phyloP scores from a whole-genome alignment of 2,329 filamentous ascomycete genomes.

The Drechslerella dactyloides region DNA sequence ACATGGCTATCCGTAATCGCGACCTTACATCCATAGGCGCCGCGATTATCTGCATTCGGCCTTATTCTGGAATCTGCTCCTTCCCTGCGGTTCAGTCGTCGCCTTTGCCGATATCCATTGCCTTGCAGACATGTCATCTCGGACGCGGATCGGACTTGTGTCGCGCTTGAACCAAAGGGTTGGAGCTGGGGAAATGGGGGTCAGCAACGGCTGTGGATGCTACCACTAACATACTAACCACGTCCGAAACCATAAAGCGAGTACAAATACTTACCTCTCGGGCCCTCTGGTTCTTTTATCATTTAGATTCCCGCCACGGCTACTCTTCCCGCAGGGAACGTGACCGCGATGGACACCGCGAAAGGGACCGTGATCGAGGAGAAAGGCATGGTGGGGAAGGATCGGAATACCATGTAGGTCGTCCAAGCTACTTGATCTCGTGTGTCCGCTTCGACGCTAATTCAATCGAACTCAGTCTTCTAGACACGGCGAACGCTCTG shows the following conservation, averaged over 20 bases:
- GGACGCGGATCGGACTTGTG: constrained; percentile 2
- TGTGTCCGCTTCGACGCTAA: background rate
- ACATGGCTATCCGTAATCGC: constrained; percentile 34
- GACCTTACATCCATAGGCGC: constrained; percentile 35
- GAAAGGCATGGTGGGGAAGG: constrained; percentile 36
- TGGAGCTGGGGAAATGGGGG: background rate
- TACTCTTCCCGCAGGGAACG: constrained; percentile 49
- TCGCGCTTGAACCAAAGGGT: background rate
- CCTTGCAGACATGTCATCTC: constrained; percentile 6
- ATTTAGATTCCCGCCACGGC: constrained; percentile 50
- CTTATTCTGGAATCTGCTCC: constrained; percentile 38
- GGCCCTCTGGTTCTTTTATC: constrained; percentile 37
- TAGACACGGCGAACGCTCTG: constrained; percentile 52
- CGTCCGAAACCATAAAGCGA: constrained; percentile 37
- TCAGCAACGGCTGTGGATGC: background rate
- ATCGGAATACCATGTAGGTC: constrained; percentile 37
- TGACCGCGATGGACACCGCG: constrained; percentile 48
- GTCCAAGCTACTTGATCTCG: background rate
- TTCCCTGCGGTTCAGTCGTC: constrained; percentile 34
- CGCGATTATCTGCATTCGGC: constrained; percentile 27
- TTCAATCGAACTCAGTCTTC: constrained; percentile 50
- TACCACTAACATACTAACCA: constrained; percentile 47
- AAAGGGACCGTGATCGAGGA: constrained; percentile 45
- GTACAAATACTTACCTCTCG: constrained; percentile 50
- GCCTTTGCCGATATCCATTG: constrained; percentile 19